Conservation (phyloP, 495 filamentous ascomycete genomes). For the Daldinia childiae region DNA sequence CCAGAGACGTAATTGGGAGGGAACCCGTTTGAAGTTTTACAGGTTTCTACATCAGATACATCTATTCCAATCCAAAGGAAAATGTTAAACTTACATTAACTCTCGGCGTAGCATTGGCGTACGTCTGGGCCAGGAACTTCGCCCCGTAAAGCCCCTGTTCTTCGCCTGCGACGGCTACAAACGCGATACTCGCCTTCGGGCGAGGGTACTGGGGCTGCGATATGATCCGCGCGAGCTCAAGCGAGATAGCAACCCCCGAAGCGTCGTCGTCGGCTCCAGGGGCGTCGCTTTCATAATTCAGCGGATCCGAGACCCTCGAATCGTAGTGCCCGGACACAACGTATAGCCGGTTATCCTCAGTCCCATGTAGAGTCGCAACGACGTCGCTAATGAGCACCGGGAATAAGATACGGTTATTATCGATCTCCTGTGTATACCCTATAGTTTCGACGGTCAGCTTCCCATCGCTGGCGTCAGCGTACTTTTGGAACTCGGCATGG, state of each 20-base stretch:
- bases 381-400: slow-evolving; percentile 61
- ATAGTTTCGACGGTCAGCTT: slow-evolving; percentile 55
- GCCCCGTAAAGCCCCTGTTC: slow-evolving; percentile 63
- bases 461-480: slow-evolving; percentile 52
- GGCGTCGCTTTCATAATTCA: slow-evolving; percentile 59
- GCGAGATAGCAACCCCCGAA: slow-evolving; percentile 49
- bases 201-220: slow-evolving; percentile 45
- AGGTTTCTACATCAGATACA: background rate
- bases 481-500: slow-evolving; percentile 51
- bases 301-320: slow-evolving; percentile 55
- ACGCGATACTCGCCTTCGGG: slow-evolving; percentile 61
- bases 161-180: slow-evolving; percentile 63
- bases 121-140: slow-evolving; percentile 56
- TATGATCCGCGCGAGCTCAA: slow-evolving; percentile 61
- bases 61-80: background rate
- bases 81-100: slow-evolving; percentile 38
- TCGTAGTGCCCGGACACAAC: slow-evolving; percentile 66
- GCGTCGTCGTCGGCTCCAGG: slow-evolving; percentile 66
- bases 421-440: slow-evolving; percentile 54
- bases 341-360: slow-evolving; percentile 56
- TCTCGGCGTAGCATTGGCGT: slow-evolving; percentile 52
- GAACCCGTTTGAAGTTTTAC: background rate
- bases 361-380: slow-evolving; percentile 60
- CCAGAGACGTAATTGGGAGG: background rate
- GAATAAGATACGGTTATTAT: slow-evolving; percentile 54